Conservation (phyloP, 768 basidiomycete genomes). For the Amanita phalloides region DNA sequence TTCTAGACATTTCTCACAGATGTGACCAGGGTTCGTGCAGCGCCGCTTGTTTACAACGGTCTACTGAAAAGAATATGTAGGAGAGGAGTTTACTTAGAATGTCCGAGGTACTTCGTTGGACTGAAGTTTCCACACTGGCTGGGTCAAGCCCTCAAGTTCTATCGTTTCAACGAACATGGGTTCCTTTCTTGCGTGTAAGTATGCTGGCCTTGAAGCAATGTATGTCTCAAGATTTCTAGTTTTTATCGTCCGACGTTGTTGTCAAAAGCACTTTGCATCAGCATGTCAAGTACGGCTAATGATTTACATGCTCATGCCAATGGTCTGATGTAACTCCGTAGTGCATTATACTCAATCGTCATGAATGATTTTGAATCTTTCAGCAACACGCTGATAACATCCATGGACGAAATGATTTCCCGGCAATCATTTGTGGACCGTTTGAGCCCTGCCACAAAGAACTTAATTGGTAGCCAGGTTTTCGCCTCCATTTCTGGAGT, state of each 20-base stretch:
- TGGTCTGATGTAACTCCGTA: constrained; percentile 12
- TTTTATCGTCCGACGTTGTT: constrained; percentile 47
- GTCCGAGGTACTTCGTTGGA: constrained; percentile 36
- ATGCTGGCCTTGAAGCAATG: background rate
- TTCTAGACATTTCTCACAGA: constrained; percentile 27
- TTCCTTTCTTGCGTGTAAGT: constrained; percentile 42
- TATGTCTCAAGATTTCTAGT: constrained; percentile 21
- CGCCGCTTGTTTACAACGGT: background rate
- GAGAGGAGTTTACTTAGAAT: constrained; percentile 41
- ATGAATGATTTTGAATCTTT: constrained; percentile 35
- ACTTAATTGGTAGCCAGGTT: constrained; percentile 27
- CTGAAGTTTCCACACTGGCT: constrained; percentile 25
- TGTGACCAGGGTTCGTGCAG: constrained; percentile 24
- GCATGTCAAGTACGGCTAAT: constrained; percentile 34
- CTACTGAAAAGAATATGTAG: constrained; percentile 18
- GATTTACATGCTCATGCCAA: background rate
- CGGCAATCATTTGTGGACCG: constrained; percentile 25
- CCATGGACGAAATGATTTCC: constrained; percentile 26
- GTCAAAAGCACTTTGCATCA: constrained; percentile 43
- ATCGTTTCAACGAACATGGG: constrained; percentile 49
- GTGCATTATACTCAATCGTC: constrained; percentile 34
- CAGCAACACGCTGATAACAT: constrained; percentile 25
- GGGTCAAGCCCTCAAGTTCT: constrained; percentile 23
- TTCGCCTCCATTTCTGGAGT: constrained; percentile 35
- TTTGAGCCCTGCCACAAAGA: background rate